phyloP scores from a whole-genome alignment of 768 basidiomycete species.

The Hypsizygus marmoreus region DNA sequence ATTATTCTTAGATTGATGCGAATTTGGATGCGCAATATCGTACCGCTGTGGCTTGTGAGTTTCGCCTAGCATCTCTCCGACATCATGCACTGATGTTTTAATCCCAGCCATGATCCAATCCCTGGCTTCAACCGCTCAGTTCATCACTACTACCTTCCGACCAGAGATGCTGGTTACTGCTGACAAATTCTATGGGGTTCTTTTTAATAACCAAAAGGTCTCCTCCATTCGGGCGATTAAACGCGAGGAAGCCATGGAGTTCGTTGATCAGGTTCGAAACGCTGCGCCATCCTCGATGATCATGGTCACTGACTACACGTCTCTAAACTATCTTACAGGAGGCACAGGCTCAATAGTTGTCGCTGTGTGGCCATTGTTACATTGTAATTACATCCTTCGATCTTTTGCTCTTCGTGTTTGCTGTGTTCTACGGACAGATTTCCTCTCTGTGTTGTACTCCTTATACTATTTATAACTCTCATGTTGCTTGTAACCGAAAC shows the following conservation, averaged over 20 bases:
- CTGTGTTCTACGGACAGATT: too few species aligned
- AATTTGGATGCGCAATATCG: conserved; percentile 98
- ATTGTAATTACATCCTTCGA: neutral
- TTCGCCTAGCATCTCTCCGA: neutral
- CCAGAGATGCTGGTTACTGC: conserved; percentile 96
- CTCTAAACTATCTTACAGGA: conserved; percentile 16
- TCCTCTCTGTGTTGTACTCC: neutral
- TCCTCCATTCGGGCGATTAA: conserved; percentile 87
- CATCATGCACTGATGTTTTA: conserved; percentile 3
- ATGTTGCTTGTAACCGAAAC: too few species aligned
- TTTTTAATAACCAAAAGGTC: conserved; percentile 96
- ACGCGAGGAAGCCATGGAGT: conserved; percentile 89
- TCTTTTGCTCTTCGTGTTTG: neutral
- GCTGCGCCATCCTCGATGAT: neutral
- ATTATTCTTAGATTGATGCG: conserved; percentile 76
- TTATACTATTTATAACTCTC: neutral
- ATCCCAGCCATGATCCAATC: conserved; percentile 90
- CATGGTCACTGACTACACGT: neutral
- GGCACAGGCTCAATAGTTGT: conserved; percentile 30
- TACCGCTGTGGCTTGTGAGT: conserved; percentile 91
- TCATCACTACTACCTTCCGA: conserved; percentile 98
- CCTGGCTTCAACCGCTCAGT: conserved; percentile 84
- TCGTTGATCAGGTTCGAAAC: conserved; percentile 79
- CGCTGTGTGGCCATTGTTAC: too few species aligned
- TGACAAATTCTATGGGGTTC: conserved; percentile 95